Percentiles rank a stretch among this genome's conserved stretches.
Conservation (phyloP, 768 basidiomycete genomes). For the Vararia minispora region DNA sequence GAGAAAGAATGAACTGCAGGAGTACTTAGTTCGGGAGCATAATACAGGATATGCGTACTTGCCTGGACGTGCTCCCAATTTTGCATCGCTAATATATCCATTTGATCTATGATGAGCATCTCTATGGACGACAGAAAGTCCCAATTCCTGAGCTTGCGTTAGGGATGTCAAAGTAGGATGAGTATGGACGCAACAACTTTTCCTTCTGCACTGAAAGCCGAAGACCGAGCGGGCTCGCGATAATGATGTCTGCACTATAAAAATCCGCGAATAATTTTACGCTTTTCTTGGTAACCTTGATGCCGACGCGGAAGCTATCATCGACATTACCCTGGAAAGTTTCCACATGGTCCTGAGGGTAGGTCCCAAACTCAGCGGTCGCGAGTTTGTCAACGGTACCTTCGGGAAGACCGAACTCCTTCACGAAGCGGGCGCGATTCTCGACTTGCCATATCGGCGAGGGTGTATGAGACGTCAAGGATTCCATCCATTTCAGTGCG, state of each 20-base stretch:
- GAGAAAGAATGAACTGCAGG: constrained; percentile 68
- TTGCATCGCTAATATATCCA: constrained; percentile 93
- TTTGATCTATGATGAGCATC: constrained; percentile 80
- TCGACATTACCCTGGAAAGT: constrained; percentile 96
- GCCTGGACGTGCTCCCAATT: constrained; percentile 99
- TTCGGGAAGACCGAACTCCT: constrained; percentile 75
- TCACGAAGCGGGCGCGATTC: constrained; percentile 70
- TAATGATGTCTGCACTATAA: constrained; percentile 81
- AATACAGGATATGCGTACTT: constrained; percentile 12
- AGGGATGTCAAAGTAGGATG: neutral
- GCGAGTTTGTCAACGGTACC: constrained; percentile 75
- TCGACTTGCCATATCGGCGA: constrained; percentile 72
- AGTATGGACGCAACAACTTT: constrained; percentile 36
- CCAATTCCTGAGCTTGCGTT: constrained; percentile 46
- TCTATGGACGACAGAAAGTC: constrained; percentile 95
- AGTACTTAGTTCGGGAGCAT: neutral
- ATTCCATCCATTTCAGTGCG: constrained; percentile 73
- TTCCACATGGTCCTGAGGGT: constrained; percentile 83
- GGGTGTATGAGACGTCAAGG: constrained; percentile 68
- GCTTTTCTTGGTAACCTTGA: constrained; percentile 88
- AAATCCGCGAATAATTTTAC: constrained; percentile 88
- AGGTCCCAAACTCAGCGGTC: constrained; percentile 59
- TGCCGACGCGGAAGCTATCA: constrained; percentile 85
- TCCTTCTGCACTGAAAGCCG: constrained; percentile 91
- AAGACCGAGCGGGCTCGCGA: constrained; percentile 90